Base-by-base conservation (phyloP, 2,329 filamentous ascomycete species). In the Triangularia verruculosa region DNA sequence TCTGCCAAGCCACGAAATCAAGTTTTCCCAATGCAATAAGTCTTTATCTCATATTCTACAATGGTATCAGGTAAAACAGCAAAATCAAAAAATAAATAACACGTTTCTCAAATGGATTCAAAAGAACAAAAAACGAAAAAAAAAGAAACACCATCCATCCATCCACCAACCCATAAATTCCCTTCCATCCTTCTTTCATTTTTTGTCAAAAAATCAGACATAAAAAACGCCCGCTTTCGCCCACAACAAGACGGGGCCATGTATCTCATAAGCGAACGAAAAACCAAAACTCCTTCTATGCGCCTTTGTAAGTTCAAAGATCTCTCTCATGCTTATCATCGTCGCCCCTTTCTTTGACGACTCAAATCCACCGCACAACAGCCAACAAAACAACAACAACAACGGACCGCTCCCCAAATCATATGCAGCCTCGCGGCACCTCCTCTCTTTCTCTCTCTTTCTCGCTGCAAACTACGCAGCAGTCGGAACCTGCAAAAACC, bases 401-500 rank as follows among this genome's bases (percentile, higher is more conserved):
- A 17, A 20, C 39, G 17, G 13, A 8, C 39, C 39, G 20, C 13
- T 15, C 39, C 39, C n/a, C n/a, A 2, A 20, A 47, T 47, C n/a
- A n/a, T 2, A 12, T 8, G 6, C 39, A 20, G 39, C 39, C 39
- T 47, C n/a, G 39, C 39, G 39, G 39, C 39, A 20, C 4, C 34
- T 12, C 7, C n/a, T 20, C n/a, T 47, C n/a, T 47, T 17, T 12
- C 6, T 9, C n/a, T 8, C 7, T 7, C 17, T 17, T 17, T 20
- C 6, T 20, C 34, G 11, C n/a, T 17, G 6, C 7, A n/a, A 43
- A 17, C 17, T 47, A 47, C 5, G 39, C 39, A 28, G 30, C 53
- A 51, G 20, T 20, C 8, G 82, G 82, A 34, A 84, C 71, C 71
- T 84, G 77, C 73, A 86, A 75, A 71, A 86, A 86, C 25, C 81